Evolutionary conservation across 495 filamentous ascomycete species (phyloP).

Genomic region (Viridothelium virens): DNA sequence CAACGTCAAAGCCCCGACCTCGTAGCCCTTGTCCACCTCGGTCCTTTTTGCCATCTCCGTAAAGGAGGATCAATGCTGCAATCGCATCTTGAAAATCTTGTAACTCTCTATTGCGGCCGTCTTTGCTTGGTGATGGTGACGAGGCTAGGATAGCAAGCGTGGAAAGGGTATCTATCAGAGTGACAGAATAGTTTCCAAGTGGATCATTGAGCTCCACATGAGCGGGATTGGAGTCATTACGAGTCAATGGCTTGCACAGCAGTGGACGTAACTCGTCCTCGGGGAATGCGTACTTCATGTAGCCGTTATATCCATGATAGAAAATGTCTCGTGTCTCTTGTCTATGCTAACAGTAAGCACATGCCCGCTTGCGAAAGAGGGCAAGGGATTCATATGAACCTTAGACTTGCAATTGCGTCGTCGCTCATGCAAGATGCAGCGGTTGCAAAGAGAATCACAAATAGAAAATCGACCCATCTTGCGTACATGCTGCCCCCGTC

Average conservation of each 20-base stretch:
- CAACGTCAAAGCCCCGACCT: constrained; percentile 83
- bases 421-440: constrained; percentile 33
- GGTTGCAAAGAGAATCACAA: constrained; percentile 14
- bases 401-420: constrained; percentile 27
- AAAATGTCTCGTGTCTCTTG: constrained; percentile 86
- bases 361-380: background rate
- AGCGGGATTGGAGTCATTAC: constrained; percentile 69
- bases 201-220: constrained; percentile 91
- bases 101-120: constrained; percentile 42
- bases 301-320: constrained; percentile 94
- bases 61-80: constrained; percentile 67
- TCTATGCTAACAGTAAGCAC: constrained; percentile 28
- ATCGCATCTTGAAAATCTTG: constrained; percentile 75
- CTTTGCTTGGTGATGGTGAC: constrained; percentile 32
- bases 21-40: constrained; percentile 62
- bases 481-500: constrained; percentile 5
- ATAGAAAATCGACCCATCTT: background rate
- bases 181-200: constrained; percentile 92
- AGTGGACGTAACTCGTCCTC: constrained; percentile 93
- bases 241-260: constrained; percentile 72
- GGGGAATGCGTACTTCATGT: constrained; percentile 87
- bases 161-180: constrained; percentile 87
- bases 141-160: constrained; percentile 88
- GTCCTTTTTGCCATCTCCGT: constrained; percentile 72
- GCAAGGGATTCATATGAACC: constrained; percentile 11